Evolutionary conservation across 805 yeast genomes (phyloP), one percentile per base, ranked within the genome.

Genomic region (Wickerhamomyces sydowiorum): DNA sequence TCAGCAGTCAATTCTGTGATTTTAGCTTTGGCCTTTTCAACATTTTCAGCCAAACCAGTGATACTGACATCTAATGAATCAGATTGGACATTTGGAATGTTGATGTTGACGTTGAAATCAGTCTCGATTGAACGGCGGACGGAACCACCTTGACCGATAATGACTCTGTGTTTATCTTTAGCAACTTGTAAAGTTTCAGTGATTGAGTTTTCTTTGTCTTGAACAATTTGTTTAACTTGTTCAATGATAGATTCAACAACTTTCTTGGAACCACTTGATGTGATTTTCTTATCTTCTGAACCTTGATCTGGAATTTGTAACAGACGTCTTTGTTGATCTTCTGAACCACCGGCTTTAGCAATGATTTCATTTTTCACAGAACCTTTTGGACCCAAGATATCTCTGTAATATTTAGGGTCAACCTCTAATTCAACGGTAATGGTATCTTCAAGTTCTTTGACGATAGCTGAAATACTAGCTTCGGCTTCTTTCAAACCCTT

Each of bases 111-210:
- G 13, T 70, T 68, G 61, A 73, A 86, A 54, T 83, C 86, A 14
- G 75, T 68, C 66, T 88, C 91, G 48, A 88, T 62, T 10, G 76
- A 69, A 51, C 83, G 82, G 64, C 91, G 86, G 44, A 75, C 73
- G 12, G 78, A 56, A 35, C 98, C 97, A 44, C 80, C 79, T 30
- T 88, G 80, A 31, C 98, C 98, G 61, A 91, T 78, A 39, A 91
- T 57, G 9, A 78, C 71, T 53, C 87, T 76, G 54, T 86, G 91
- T 57, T 82, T 83, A 45, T 79, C 83, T 58, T 79, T 78, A 32
- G 93, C 78, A 53, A 91, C 70, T 14, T 70, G 78, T 43, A 73
- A 52, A 30, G 68, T 72, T 49, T 71, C 82, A 31, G 69, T 64
- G 38, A 73, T 66, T 38, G 80, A 65, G 40, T 77, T 78, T 60